These are phyloP conservation scores for Castanea crenata DNA, from an alignment of 306 rosid species.

Conservation along the genomic window DNA sequence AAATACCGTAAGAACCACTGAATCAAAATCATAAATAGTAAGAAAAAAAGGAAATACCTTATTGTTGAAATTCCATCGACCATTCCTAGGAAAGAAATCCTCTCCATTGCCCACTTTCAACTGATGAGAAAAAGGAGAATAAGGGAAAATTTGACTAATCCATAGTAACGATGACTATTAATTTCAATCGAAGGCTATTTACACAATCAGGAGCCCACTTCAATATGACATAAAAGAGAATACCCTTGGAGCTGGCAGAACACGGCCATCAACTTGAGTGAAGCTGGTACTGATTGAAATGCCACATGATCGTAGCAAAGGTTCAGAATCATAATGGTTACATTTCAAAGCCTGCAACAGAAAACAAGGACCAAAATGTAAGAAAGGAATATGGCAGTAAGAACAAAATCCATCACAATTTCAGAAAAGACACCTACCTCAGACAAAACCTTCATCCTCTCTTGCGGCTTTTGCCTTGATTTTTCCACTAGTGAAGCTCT, in stretches of 20 bases:
- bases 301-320: slow-evolving; percentile 71
- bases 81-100: slow-evolving; percentile 81
- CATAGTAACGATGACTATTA: neutral
- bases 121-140: slow-evolving; percentile 29
- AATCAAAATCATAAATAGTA: neutral
- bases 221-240: neutral
- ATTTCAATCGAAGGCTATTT: no score
- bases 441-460: slow-evolving; percentile 69
- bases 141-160: neutral
- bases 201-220: neutral
- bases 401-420: neutral
- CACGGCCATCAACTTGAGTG: slow-evolving; percentile 85
- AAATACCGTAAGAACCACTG: neutral
- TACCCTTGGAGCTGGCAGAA: slow-evolving; percentile 85
- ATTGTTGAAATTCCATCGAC: slow-evolving; percentile 88
- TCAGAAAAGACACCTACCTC: slow-evolving; percentile 41
- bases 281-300: slow-evolving; percentile 46
- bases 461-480: slow-evolving; percentile 91
- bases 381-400: neutral
- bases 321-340: slow-evolving; percentile 71
- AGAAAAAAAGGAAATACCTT: slow-evolving; percentile 47
- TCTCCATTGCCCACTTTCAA: slow-evolving; percentile 81
- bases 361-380: neutral
- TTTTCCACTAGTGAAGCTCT: slow-evolving; percentile 85
- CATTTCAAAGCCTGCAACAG: slow-evolving; percentile 59